Evolutionary conservation across 805 yeast genomes (phyloP).

Genomic region (Priceomyces haplophilus): DNA sequence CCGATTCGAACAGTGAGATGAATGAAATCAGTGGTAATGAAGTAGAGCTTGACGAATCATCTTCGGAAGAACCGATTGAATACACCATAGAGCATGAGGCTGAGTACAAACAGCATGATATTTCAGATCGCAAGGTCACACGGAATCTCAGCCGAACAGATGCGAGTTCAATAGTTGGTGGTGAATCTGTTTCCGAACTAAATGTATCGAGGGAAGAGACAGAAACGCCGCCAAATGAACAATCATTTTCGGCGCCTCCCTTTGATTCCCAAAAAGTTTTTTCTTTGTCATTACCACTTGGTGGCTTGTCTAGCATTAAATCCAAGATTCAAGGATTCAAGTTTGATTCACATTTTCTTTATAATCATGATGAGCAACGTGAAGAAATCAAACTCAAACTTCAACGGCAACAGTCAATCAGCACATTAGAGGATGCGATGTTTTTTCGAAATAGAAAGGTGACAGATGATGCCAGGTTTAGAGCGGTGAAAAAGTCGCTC

Average conservation of each 20-base stretch:
- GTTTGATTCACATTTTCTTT: conserved; percentile 17
- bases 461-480: conserved; percentile 61
- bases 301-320: conserved; percentile 34
- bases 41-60: background rate
- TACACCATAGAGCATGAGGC: background rate
- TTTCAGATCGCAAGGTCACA: background rate
- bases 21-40: background rate
- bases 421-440: conserved; percentile 61
- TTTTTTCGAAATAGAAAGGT: conserved; percentile 53
- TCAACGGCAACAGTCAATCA: conserved; percentile 53
- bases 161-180: conserved; percentile 53
- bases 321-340: conserved; percentile 21
- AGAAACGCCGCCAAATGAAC: background rate
- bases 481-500: conserved; percentile 67
- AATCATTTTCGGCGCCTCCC: conserved; percentile 17
- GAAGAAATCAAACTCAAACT: conserved; percentile 40
- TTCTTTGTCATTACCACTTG: conserved; percentile 59
- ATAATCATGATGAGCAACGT: conserved; percentile 9
- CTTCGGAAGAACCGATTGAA: conserved; percentile 4
- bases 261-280: conserved; percentile 42
- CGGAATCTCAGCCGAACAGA: conserved; percentile 24
- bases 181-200: conserved; percentile 29
- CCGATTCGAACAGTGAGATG: background rate
- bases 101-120: background rate
- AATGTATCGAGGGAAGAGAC: conserved; percentile 12